phyloP scores from a whole-genome alignment of 495 filamentous ascomycete species.

The Stereocaulon alpinum region DNA sequence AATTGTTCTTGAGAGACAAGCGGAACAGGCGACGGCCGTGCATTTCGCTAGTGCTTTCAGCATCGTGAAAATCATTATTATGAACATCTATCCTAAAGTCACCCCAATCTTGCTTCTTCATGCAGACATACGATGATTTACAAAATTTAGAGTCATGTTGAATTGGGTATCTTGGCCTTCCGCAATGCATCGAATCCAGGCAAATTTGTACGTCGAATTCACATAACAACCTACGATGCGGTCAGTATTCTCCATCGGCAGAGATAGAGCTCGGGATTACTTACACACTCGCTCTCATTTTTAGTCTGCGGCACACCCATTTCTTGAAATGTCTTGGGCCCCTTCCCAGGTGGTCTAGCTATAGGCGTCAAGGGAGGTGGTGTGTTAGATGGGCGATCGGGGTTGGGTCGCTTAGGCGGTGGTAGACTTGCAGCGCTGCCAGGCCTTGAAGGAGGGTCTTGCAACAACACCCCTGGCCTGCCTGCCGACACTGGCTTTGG shows the following conservation, averaged over 20 bases:
- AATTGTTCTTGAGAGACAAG: neutral
- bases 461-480: conserved; percentile 8
- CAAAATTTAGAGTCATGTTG: neutral
- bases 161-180: conserved; percentile 5
- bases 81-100: conserved; percentile 12
- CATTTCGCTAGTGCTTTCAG: conserved; percentile 3
- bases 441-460: conserved; percentile 12
- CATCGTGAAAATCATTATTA: neutral
- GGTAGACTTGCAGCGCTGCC: conserved; percentile 1
- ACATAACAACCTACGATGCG: conserved; percentile 47
- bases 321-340: conserved; percentile 93
- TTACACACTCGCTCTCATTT: conserved; percentile 83
- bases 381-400: conserved; percentile 23
- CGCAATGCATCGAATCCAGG: conserved; percentile 8
- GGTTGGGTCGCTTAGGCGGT: conserved; percentile 17
- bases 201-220: conserved; percentile 22
- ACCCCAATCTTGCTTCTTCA: neutral
- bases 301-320: conserved; percentile 85
- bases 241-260: conserved; percentile 23
- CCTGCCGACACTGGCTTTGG: conserved; percentile 5
- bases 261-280: conserved; percentile 27
- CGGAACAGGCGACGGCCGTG: neutral
- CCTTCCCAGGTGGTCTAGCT: conserved; percentile 53
- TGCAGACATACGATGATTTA: neutral
- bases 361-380: conserved; percentile 22